These are phyloP conservation scores for Echria macrotheca DNA, from an alignment of 495 filamentous ascomycete genomes.

Conservation along the genomic window DNA sequence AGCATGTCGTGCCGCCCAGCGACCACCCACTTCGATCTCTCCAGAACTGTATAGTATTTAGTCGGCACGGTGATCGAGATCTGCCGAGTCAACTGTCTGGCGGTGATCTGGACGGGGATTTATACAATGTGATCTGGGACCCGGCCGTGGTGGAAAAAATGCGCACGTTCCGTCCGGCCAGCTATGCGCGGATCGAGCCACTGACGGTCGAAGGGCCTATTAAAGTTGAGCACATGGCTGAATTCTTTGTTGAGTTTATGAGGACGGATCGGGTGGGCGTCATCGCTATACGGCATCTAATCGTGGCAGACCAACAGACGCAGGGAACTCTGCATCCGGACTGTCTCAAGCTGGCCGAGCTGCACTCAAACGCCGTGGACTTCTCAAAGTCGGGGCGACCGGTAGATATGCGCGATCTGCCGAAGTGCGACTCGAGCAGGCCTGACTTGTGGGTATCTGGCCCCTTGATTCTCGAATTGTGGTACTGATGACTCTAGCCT, in stretches of 20 bases:
- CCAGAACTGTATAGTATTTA: slow-evolving; percentile 74
- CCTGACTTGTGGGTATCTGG: slow-evolving; percentile 41
- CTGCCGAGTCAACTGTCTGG: slow-evolving; percentile 71
- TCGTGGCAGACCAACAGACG: slow-evolving; percentile 57
- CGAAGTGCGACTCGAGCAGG: slow-evolving; percentile 18
- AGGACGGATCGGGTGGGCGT: slow-evolving; percentile 64
- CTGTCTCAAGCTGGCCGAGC: slow-evolving; percentile 58
- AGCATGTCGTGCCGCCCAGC: slow-evolving; percentile 45
- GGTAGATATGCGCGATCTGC: slow-evolving; percentile 41
- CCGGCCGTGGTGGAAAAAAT: slow-evolving; percentile 31
- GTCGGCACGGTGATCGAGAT: slow-evolving; percentile 60
- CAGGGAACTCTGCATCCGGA: slow-evolving; percentile 50
- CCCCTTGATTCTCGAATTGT: neutral
- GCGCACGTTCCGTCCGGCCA: slow-evolving; percentile 48
- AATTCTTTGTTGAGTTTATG: slow-evolving; percentile 81
- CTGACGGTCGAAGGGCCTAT: slow-evolving; percentile 54
- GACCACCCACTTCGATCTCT: slow-evolving; percentile 55
- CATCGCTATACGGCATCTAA: slow-evolving; percentile 62
- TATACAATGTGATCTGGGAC: slow-evolving; percentile 73
- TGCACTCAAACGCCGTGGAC: slow-evolving; percentile 76
- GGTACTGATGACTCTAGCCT: slow-evolving; percentile 29
- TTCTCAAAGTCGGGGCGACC: slow-evolving; percentile 74
- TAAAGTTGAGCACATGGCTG: slow-evolving; percentile 54
- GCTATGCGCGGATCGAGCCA: slow-evolving; percentile 56
- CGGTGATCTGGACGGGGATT: slow-evolving; percentile 78